Percentiles rank a stretch among this genome's conserved stretches.
These are phyloP conservation scores for Coemansia sp. DNA, from an alignment of 192 early-diverging fungal genomes.

Conservation along the genomic window DNA sequence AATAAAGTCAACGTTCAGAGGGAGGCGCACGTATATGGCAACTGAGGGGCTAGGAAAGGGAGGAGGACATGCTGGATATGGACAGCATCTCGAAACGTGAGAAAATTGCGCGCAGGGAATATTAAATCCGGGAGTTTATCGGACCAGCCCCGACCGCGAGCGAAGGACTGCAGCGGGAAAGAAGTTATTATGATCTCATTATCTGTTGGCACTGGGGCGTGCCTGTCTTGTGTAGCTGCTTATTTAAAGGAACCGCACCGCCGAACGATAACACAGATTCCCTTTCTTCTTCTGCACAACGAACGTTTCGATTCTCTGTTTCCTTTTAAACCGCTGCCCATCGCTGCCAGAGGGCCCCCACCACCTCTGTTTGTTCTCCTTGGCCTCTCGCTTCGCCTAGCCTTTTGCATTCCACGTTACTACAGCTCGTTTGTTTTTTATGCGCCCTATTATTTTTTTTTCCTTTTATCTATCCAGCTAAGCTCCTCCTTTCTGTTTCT, in stretches of 20 bases:
- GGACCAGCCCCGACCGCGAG: not conserved
- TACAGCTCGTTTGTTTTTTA: not conserved
- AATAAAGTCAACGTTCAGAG: not conserved
- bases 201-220: not conserved
- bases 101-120: not conserved
- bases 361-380: not conserved
- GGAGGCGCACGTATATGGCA: not conserved
- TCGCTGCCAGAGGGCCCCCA: not conserved
- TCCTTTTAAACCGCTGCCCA: not conserved
- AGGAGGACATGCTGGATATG: not conserved
- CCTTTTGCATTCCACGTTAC: conserved; percentile 7
- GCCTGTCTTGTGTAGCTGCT: not conserved
- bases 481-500: not conserved
- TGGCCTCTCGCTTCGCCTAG: not conserved
- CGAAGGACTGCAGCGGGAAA: not conserved
- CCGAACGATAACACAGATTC: not conserved
- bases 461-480: no score
- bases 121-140: not conserved
- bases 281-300: not conserved
- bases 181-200: not conserved
- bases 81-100: not conserved
- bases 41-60: not conserved
- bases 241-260: not conserved
- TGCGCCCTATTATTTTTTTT: conserved; percentile 7
- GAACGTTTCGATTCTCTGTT: not conserved